Conservation (phyloP, 176 grass and related monocot genomes). For the Dactylis glomerata region DNA sequence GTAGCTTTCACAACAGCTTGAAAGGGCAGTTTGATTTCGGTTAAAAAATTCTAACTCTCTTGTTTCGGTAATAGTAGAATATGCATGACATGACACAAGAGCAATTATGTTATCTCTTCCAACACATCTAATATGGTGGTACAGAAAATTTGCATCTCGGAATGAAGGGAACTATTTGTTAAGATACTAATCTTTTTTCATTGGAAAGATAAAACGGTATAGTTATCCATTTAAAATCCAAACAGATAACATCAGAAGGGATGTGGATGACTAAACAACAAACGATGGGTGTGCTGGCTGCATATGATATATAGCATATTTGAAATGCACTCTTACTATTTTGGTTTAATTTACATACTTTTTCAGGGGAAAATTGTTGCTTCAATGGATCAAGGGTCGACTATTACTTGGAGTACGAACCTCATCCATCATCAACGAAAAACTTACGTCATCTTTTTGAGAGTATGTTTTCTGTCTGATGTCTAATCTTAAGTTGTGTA, state of each 20-base stretch:
- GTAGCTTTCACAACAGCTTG: neutral
- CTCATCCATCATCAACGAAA: slow-evolving; percentile 96
- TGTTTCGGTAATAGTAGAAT: neutral
- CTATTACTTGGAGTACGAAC: slow-evolving; percentile 91
- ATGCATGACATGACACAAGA: neutral
- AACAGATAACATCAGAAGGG: slow-evolving; percentile 6
- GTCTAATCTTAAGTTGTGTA: slow-evolving; percentile 3
- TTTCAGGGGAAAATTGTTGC: slow-evolving; percentile 88
- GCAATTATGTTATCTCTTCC: neutral
- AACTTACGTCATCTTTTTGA: slow-evolving; percentile 96
- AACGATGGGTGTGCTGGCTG: neutral
- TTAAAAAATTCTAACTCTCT: neutral
- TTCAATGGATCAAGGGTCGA: slow-evolving; percentile 81
- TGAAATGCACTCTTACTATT: neutral
- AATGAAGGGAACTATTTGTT: neutral
- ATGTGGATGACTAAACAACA: neutral
- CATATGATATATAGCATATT: slow-evolving; percentile 24
- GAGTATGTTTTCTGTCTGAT: slow-evolving; percentile 58
- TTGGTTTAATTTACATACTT: slow-evolving; percentile 15
- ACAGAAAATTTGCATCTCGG: neutral
- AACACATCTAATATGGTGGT: neutral
- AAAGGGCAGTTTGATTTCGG: neutral
- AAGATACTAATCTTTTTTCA: neutral
- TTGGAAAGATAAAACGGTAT: neutral
- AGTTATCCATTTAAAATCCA: neutral